Evolutionary conservation across 164 flowering plant species (phyloP).

Genomic region (Magnolia sinica): DNA sequence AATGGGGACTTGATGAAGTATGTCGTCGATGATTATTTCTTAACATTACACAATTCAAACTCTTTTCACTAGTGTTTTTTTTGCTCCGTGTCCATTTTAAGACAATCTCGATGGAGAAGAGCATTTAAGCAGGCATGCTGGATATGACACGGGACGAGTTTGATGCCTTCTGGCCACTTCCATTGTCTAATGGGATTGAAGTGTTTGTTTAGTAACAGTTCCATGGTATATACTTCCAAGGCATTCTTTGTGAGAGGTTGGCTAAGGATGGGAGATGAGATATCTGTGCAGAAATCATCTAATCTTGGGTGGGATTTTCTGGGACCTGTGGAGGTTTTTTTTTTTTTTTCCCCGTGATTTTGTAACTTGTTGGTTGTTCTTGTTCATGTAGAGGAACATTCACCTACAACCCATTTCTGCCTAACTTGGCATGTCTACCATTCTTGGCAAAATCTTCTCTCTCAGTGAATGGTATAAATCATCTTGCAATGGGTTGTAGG

Average conservation of each 20-base stretch:
- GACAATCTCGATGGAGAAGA: neutral
- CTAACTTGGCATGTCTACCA: neutral
- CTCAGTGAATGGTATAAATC: neutral
- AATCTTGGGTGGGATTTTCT: too few species aligned
- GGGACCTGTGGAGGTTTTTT: too few species aligned
- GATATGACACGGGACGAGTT: neutral
- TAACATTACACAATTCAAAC: constrained; percentile 37
- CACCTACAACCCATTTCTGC: neutral
- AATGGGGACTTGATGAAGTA: constrained; percentile 41
- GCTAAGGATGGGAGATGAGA: neutral
- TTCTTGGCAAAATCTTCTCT: neutral
- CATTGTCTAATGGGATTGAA: too few species aligned
- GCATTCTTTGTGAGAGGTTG: neutral
- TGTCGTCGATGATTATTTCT: constrained; percentile 49
- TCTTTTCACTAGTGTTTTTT: constrained; percentile 10
- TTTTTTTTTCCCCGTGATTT: neutral
- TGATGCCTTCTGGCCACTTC: neutral
- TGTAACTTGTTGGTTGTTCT: neutral
- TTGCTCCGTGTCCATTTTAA: neutral
- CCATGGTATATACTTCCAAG: too few species aligned
- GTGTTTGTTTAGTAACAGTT: too few species aligned
- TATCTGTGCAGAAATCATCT: neutral
- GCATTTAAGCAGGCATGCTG: neutral
- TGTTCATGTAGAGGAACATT: neutral
- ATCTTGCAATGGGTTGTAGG: neutral